A percentile compares a stretch with the other conserved stretches of the same genome.
Conservation (phyloP, 2,329 filamentous ascomycete species). For the Epichloe uncinata region DNA sequence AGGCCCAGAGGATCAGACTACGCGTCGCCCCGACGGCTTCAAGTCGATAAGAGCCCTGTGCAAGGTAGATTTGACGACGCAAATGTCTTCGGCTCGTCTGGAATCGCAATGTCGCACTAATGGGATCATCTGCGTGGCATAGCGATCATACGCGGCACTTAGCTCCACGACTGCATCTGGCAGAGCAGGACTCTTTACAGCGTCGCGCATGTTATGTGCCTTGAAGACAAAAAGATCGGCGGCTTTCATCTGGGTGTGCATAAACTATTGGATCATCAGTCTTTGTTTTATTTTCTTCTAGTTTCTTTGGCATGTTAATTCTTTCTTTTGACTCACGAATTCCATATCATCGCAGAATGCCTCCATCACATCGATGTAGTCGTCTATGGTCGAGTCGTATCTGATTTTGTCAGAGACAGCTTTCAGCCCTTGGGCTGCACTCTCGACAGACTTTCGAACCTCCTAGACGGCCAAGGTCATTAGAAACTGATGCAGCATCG, state of each 20-base stretch:
- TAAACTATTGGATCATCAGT: neutral
- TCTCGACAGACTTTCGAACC: neutral
- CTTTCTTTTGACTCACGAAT: neutral
- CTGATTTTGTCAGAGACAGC: neutral
- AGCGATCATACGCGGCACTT: neutral
- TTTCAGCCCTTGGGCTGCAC: neutral
- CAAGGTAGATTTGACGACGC: neutral
- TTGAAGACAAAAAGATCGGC: conserved; percentile 1
- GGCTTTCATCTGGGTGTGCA: neutral
- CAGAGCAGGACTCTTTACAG: neutral
- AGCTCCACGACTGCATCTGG: neutral
- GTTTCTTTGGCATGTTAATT: neutral
- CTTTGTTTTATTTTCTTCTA: too few species aligned
- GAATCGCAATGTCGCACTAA: neutral
- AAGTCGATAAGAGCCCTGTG: neutral
- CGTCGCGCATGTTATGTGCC: neutral
- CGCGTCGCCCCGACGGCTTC: neutral
- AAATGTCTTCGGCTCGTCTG: neutral
- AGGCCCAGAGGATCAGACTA: neutral
- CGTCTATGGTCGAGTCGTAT: neutral
- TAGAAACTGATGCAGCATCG: neutral
- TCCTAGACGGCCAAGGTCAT: neutral
- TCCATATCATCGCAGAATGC: conserved; percentile 2
- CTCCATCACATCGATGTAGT: neutral
- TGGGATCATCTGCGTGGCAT: neutral